Conservation (phyloP, 2,329 filamentous ascomycete species). For the Pseudofabraea citricarpa region DNA sequence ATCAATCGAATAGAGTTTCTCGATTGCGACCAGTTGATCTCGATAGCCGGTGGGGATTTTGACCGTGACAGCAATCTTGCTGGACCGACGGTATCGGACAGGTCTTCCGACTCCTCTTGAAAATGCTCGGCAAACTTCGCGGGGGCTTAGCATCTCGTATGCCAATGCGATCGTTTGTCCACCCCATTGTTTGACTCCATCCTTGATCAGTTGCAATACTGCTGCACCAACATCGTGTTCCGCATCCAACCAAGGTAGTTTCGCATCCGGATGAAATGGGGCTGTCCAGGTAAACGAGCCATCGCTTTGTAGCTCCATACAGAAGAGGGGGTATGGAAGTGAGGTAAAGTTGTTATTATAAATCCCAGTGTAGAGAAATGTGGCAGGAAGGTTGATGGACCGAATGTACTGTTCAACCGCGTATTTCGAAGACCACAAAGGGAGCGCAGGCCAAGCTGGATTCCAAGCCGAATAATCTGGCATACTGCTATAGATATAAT, state of each 20-base stretch:
- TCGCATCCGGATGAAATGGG: constrained; percentile 84
- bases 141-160: constrained; percentile 82
- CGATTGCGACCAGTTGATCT: constrained; percentile 72
- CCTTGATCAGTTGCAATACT: constrained; percentile 90
- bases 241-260: constrained; percentile 90
- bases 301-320: constrained; percentile 82
- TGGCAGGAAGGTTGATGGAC: constrained; percentile 57
- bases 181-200: constrained; percentile 81
- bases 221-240: constrained; percentile 95
- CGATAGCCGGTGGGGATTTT: constrained; percentile 84
- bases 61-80: constrained; percentile 78
- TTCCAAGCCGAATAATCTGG: constrained; percentile 85
- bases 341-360: constrained; percentile 99
- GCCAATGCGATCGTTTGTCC: constrained; percentile 77
- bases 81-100: constrained; percentile 67
- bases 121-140: constrained; percentile 78
- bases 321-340: constrained; percentile 86
- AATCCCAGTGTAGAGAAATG: constrained; percentile 93
- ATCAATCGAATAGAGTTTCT: constrained; percentile 46
- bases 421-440: constrained; percentile 90
- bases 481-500: constrained; percentile 97
- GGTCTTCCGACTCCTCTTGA: constrained; percentile 71
- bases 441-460: constrained; percentile 71
- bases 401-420: constrained; percentile 88
- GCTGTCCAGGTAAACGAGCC: constrained; percentile 90